These are phyloP conservation scores for Raffaelea arxii DNA, from an alignment of 2,329 filamentous ascomycete species.

Conservation along the genomic window DNA sequence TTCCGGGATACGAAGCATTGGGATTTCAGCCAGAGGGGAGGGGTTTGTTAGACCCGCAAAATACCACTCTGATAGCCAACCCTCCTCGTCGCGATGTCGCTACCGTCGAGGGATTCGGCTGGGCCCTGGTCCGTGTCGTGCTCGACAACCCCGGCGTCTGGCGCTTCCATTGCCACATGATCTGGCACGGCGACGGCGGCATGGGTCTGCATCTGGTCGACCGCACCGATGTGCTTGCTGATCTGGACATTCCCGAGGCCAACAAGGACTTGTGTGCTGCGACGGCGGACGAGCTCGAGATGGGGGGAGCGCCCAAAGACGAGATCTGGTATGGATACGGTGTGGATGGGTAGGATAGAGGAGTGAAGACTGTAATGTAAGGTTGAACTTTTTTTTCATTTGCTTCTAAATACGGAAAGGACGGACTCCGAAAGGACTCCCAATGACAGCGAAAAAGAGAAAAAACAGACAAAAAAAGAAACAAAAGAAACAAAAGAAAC, in stretches of 20 bases:
- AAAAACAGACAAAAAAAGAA: too few relatives aligned
- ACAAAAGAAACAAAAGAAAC: too few relatives aligned
- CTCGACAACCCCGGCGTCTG: conserved; percentile 39
- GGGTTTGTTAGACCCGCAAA: conserved; percentile 24
- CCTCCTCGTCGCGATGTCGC: conserved; percentile 37
- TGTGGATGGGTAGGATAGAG: not conserved
- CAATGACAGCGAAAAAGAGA: too few relatives aligned
- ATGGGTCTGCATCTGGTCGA: conserved; percentile 33
- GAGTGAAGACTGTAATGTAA: too few relatives aligned
- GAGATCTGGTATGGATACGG: conserved; percentile 10
- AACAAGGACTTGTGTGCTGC: conserved; percentile 34
- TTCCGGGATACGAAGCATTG: conserved; percentile 30
- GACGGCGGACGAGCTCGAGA: conserved; percentile 31
- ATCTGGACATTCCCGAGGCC: conserved; percentile 32
- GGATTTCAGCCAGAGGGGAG: conserved; percentile 21
- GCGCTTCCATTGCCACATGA: conserved; percentile 29
- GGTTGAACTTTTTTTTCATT: too few relatives aligned
- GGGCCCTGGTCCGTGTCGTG: conserved; percentile 36
- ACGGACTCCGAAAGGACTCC: too few relatives aligned
- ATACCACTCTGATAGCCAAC: conserved; percentile 24
- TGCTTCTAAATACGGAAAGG: too few relatives aligned
- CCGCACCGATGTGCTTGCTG: conserved; percentile 32
- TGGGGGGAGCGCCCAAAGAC: conserved; percentile 39
- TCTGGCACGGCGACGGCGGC: conserved; percentile 27
- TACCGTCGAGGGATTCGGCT: conserved; percentile 37